A percentile compares a stretch with the other conserved stretches of the same genome.
phyloP scores from a whole-genome alignment of 2,329 filamentous ascomycete species.

The Ascochyta clinopodiicola region DNA sequence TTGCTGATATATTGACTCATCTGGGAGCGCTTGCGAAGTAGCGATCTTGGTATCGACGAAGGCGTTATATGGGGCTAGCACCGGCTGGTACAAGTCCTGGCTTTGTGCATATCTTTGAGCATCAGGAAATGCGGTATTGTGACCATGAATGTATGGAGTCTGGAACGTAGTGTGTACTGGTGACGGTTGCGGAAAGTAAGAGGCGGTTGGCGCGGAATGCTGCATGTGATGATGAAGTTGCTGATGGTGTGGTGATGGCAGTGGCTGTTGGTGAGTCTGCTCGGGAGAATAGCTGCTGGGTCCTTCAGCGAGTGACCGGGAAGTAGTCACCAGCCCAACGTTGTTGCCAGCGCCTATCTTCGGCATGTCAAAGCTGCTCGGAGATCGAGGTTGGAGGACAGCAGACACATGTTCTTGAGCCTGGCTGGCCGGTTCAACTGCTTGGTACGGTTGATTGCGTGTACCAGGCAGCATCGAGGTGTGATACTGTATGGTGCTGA shows the following conservation, averaged over 20 bases:
- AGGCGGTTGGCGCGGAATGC: slow-evolving; percentile 35
- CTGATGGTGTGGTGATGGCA: slow-evolving; percentile 42
- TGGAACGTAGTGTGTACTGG: slow-evolving; percentile 35
- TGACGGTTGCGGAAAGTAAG: slow-evolving; percentile 43
- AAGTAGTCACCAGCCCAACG: slow-evolving; percentile 14
- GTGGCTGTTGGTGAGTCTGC: slow-evolving; percentile 36
- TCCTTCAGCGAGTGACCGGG: slow-evolving; percentile 24
- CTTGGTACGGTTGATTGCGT: slow-evolving; percentile 29
- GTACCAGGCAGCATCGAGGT: slow-evolving; percentile 48
- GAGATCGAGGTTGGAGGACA: slow-evolving; percentile 39
- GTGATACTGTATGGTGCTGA: slow-evolving; percentile 48
- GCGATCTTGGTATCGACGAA: slow-evolving; percentile 27
- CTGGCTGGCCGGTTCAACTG: slow-evolving; percentile 21
- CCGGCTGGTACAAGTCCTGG: slow-evolving; percentile 32
- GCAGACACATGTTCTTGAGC: slow-evolving; percentile 29
- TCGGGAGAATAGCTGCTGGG: slow-evolving; percentile 32
- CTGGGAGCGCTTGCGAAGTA: slow-evolving; percentile 28
- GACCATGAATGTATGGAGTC: slow-evolving; percentile 30
- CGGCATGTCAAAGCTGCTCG: slow-evolving; percentile 29
- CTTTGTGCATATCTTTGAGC: slow-evolving; percentile 33
- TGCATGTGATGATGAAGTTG: slow-evolving; percentile 40
- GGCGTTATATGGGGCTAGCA: slow-evolving; percentile 34
- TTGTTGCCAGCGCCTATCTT: slow-evolving; percentile 19
- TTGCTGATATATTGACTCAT: slow-evolving; percentile 35
- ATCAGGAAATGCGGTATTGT: slow-evolving; percentile 24